Percentiles rank a stretch among this genome's conserved stretches.
phyloP scores from a whole-genome alignment of 768 basidiomycete species.

The Phanerochaete carnosa region DNA sequence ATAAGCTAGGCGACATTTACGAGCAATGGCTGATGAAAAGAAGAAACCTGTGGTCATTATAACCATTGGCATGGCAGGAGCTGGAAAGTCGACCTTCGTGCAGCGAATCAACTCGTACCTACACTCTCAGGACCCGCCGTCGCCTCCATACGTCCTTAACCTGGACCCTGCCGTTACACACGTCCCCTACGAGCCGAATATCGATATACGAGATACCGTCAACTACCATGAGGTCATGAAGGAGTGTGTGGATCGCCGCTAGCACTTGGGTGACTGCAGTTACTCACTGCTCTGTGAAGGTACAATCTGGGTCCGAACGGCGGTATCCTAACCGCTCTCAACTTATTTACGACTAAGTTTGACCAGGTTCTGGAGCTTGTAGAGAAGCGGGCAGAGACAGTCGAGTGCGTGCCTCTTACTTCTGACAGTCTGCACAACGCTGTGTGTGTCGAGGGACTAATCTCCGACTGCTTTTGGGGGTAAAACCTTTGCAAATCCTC shows the following conservation, averaged over 20 bases:
- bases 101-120: slow-evolving; percentile 92
- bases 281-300: slow-evolving; percentile 37
- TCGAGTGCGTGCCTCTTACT: slow-evolving; percentile 64
- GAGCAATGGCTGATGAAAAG: slow-evolving; percentile 14
- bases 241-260: slow-evolving; percentile 65
- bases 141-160: slow-evolving; percentile 94
- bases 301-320: slow-evolving; percentile 99
- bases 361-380: slow-evolving; percentile 92
- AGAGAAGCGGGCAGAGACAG: slow-evolving; percentile 83
- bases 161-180: slow-evolving; percentile 94
- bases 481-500: no score
- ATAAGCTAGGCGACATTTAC: not conserved
- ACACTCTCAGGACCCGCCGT: slow-evolving; percentile 58
- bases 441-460: no score
- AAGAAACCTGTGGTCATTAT: slow-evolving; percentile 81
- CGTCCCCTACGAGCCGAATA: slow-evolving; percentile 92
- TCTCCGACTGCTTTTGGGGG: no score
- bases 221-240: slow-evolving; percentile 99
- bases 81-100: slow-evolving; percentile 97
- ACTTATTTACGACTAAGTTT: slow-evolving; percentile 98
- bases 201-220: slow-evolving; percentile 96
- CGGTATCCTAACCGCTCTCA: slow-evolving; percentile 94
- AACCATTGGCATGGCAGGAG: slow-evolving; percentile 95
- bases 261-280: slow-evolving; percentile 7
- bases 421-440: not conserved